Percentiles rank a stretch among this genome's conserved stretches.
Evolutionary conservation across 2,329 filamentous ascomycete species (phyloP).

Genomic region (Monosporascus cannonballus): DNA sequence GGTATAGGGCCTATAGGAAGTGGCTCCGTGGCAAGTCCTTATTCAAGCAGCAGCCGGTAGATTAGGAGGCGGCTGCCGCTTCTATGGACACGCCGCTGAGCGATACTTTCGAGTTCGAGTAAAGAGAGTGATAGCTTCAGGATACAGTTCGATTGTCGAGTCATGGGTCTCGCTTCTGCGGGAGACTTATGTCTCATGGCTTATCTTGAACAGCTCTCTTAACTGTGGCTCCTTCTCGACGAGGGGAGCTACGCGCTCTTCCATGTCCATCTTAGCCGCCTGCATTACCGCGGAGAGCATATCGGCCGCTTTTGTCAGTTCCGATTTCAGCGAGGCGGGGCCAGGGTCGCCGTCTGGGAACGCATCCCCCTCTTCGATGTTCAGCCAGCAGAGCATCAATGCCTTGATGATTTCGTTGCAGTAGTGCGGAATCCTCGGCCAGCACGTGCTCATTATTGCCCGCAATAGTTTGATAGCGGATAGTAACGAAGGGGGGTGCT

Average conservation of each 20-base stretch:
- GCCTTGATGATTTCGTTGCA: constrained; percentile 58
- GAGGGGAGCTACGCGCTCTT: constrained; percentile 26
- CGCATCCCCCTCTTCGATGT: constrained; percentile 35
- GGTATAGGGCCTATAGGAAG: constrained; percentile 93
- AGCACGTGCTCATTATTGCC: constrained; percentile 54
- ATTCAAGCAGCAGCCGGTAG: constrained; percentile 80
- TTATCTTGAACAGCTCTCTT: constrained; percentile 22
- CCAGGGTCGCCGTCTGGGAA: constrained; percentile 4
- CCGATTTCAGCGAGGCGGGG: constrained; percentile 22
- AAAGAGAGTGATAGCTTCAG: neutral
- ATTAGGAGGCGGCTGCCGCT: constrained; percentile 31
- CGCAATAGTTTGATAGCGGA: constrained; percentile 49
- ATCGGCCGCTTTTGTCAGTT: constrained; percentile 27
- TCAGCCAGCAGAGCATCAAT: constrained; percentile 57
- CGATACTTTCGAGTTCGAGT: constrained; percentile 10
- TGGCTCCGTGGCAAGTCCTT: constrained; percentile 93
- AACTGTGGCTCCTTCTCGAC: constrained; percentile 31
- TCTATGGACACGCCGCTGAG: constrained; percentile 13
- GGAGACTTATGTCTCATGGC: constrained; percentile 3
- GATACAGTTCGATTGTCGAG: constrained; percentile 1
- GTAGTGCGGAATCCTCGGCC: constrained; percentile 62
- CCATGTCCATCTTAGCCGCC: constrained; percentile 20
- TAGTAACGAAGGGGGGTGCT: constrained; percentile 46
- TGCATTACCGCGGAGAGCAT: constrained; percentile 30
- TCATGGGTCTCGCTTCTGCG: neutral